These are phyloP conservation scores for Oxyria digyna DNA, from an alignment of 148 eudicot species.

Conservation along the genomic window DNA sequence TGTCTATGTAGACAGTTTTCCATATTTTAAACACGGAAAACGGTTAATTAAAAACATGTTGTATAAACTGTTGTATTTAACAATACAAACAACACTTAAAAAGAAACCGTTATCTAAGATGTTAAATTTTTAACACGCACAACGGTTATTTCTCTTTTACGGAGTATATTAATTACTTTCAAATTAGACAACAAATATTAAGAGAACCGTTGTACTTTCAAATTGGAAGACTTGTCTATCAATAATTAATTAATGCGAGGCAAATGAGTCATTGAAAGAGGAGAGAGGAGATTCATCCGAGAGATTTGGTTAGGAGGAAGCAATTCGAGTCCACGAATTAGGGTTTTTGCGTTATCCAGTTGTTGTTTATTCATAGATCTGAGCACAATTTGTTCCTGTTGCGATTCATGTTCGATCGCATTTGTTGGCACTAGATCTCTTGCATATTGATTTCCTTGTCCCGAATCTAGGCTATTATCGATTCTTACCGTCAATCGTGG, in stretches of 20 bases:
- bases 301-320: background rate
- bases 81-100: too few species aligned
- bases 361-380: background rate
- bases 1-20: too few species aligned
- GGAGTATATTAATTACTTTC: too few species aligned
- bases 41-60: too few species aligned
- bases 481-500: background rate
- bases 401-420: background rate
- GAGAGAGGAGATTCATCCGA: background rate
- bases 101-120: too few species aligned
- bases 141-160: too few species aligned
- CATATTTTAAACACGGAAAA: too few species aligned
- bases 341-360: slow-evolving; percentile 5
- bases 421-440: slow-evolving; percentile 4
- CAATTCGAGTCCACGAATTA: slow-evolving; percentile 8
- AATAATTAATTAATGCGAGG: slow-evolving; percentile 5
- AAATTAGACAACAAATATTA: too few species aligned
- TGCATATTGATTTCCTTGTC: background rate
- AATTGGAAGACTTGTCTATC: too few species aligned
- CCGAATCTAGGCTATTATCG: background rate
- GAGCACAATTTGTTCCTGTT: background rate
- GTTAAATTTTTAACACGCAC: too few species aligned
- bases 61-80: too few species aligned
- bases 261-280: slow-evolving; percentile 6
- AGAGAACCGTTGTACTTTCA: too few species aligned